Conservation (phyloP, 345 rosid genomes). For the Brassica juncea region DNA sequence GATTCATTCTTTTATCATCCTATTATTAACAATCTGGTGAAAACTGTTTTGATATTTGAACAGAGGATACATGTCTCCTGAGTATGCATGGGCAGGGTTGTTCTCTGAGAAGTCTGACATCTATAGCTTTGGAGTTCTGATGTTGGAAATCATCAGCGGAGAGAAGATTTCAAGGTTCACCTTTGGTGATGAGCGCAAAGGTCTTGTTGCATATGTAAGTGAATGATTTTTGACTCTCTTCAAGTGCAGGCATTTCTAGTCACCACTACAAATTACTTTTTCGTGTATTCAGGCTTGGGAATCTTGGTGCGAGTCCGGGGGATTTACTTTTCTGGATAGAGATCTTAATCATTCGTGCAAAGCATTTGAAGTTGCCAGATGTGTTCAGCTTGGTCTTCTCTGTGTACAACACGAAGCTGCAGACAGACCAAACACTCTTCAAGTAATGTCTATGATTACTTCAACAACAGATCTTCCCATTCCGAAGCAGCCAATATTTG, state of each 20-base stretch:
- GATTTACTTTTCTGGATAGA: slow-evolving; percentile 24
- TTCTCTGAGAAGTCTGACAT: slow-evolving; percentile 58
- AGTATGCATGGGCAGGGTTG: slow-evolving; percentile 54
- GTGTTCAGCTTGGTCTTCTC: slow-evolving; percentile 36
- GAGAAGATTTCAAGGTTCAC: slow-evolving; percentile 31
- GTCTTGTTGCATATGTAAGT: slow-evolving; percentile 41
- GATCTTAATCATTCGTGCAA: slow-evolving; percentile 20
- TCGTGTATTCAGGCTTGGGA: slow-evolving; percentile 30
- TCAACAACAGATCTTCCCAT: slow-evolving; percentile 32
- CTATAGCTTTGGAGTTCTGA: slow-evolving; percentile 53
- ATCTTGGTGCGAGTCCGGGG: slow-evolving; percentile 30
- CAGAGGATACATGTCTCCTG: slow-evolving; percentile 53
- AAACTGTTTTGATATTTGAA: not conserved
- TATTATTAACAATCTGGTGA: not conserved
- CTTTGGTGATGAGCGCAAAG: slow-evolving; percentile 32
- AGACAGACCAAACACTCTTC: slow-evolving; percentile 35
- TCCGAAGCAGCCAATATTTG: slow-evolving; percentile 37
- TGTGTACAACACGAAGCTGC: slow-evolving; percentile 35
- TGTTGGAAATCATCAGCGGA: slow-evolving; percentile 39
- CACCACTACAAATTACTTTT: not conserved
- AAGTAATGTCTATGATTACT: slow-evolving; percentile 28
- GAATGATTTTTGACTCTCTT: not conserved
- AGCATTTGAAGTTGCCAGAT: slow-evolving; percentile 22
- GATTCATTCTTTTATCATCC: not conserved
- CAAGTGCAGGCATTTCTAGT: not conserved